Conservation (phyloP, 768 basidiomycete species). For the Phylloporus arenicola region DNA sequence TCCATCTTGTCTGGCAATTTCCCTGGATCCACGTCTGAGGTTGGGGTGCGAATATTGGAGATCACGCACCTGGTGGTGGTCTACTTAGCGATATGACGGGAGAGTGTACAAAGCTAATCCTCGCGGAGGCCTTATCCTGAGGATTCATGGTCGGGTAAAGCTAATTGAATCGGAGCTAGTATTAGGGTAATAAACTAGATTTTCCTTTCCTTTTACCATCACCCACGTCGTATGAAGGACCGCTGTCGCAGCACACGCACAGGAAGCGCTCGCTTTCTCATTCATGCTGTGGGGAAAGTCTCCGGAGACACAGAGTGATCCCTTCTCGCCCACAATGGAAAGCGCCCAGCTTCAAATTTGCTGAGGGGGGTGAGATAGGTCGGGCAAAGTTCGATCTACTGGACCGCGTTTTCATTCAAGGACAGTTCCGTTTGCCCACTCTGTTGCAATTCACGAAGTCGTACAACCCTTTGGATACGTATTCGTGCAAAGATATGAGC, state of each 20-base stretch:
- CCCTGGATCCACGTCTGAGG: constrained; percentile 30
- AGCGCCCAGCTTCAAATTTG: constrained; percentile 71
- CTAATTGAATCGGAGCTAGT: constrained; percentile 17
- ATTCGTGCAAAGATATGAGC: constrained; percentile 77
- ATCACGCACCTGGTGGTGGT: constrained; percentile 19
- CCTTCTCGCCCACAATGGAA: constrained; percentile 56
- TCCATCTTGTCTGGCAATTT: constrained; percentile 54
- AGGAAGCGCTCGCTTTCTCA: constrained; percentile 43
- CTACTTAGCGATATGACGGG: constrained; percentile 24
- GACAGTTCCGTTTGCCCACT: constrained; percentile 46
- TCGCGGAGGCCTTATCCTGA: constrained; percentile 9
- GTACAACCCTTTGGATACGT: constrained; percentile 36
- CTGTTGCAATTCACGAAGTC: constrained; percentile 43
- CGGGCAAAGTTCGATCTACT: constrained; percentile 46
- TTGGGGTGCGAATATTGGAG: not conserved
- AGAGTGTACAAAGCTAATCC: constrained; percentile 20
- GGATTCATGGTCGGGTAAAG: constrained; percentile 14
- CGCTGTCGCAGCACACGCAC: constrained; percentile 82
- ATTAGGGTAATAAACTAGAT: constrained; percentile 15
- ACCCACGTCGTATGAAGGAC: constrained; percentile 66
- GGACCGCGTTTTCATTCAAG: constrained; percentile 17
- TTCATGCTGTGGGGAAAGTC: constrained; percentile 87
- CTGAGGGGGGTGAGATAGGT: constrained; percentile 48
- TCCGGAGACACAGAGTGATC: constrained; percentile 77
- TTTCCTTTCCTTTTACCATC: constrained; percentile 17